These are phyloP conservation scores for Fusarium sp. DNA, from an alignment of 2,329 filamentous ascomycete species.

Conservation along the genomic window DNA sequence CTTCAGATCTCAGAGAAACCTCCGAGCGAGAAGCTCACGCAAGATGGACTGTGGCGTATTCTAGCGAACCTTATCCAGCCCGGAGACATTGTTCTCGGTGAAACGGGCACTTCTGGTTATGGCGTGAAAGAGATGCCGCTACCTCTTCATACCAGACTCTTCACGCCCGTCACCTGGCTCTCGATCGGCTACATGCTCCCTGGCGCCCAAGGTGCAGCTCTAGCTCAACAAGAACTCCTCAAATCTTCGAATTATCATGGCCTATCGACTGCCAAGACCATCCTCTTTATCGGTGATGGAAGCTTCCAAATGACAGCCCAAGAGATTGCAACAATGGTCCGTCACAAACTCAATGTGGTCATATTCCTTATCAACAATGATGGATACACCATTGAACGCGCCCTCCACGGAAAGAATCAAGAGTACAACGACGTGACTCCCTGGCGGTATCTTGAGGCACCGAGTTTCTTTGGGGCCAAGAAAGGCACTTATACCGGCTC, in stretches of 20 bases:
- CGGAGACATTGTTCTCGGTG: slow-evolving; percentile 70
- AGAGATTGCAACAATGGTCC: slow-evolving; percentile 76
- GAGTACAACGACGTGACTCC: slow-evolving; percentile 70
- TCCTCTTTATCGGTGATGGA: slow-evolving; percentile 75
- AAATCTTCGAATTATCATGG: slow-evolving; percentile 23
- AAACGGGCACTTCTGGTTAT: slow-evolving; percentile 71
- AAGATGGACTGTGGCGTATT: neutral
- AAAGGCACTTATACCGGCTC: slow-evolving; percentile 57
- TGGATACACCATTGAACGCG: slow-evolving; percentile 72
- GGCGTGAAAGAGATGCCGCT: slow-evolving; percentile 68
- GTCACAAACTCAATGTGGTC: slow-evolving; percentile 64
- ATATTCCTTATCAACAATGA: slow-evolving; percentile 72
- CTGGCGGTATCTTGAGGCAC: slow-evolving; percentile 67
- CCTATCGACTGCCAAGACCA: slow-evolving; percentile 55
- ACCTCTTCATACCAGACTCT: slow-evolving; percentile 63
- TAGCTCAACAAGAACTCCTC: neutral
- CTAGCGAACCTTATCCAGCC: slow-evolving; percentile 63
- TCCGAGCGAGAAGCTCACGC: neutral
- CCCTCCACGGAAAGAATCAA: slow-evolving; percentile 69
- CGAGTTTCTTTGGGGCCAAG: slow-evolving; percentile 64
- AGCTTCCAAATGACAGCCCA: slow-evolving; percentile 78
- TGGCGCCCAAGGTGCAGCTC: neutral
- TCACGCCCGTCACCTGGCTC: slow-evolving; percentile 58
- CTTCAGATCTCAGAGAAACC: neutral
- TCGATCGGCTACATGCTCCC: slow-evolving; percentile 1